phyloP scores from a whole-genome alignment of 179 eudicot genomes.

The Beta corolliflora region DNA sequence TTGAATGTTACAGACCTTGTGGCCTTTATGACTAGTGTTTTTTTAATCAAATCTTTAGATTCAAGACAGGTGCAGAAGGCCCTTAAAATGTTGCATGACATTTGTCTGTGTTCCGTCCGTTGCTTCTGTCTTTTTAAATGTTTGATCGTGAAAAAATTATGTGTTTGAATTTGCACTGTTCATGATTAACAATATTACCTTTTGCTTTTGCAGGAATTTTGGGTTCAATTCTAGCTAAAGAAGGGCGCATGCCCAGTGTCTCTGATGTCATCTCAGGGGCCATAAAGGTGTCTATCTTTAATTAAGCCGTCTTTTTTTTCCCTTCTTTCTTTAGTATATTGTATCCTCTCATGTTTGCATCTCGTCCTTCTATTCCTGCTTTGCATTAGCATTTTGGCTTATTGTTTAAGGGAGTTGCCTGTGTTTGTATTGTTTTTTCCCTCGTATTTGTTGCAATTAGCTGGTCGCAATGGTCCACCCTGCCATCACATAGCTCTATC shows the following conservation, averaged over 20 bases:
- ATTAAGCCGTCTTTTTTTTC: not conserved
- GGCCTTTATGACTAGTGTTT: not conserved
- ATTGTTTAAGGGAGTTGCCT: too few relatives aligned
- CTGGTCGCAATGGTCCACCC: not conserved
- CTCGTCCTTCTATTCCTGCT: not conserved
- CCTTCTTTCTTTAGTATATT: not conserved
- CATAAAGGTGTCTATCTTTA: conserved; percentile 52
- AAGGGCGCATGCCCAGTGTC: conserved; percentile 63
- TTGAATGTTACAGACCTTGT: not conserved
- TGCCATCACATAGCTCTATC: not conserved
- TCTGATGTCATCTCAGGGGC: conserved; percentile 81
- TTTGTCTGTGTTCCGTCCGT: not conserved
- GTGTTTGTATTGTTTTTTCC: not conserved
- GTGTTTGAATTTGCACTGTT: not conserved
- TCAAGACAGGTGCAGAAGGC: not conserved
- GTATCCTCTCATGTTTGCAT: not conserved
- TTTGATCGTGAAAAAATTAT: not conserved
- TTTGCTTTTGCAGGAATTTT: conserved; percentile 51
- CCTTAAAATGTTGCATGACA: not conserved
- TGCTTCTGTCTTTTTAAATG: not conserved
- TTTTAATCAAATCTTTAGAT: not conserved
- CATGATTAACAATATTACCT: not conserved
- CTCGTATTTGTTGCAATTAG: not conserved
- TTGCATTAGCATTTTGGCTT: too few relatives aligned
- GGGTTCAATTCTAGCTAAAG: conserved; percentile 81